These are phyloP conservation scores for Nothophytophthora sp. DNA, from an alignment of 352 stramenopile genomes.

Conservation along the genomic window DNA sequence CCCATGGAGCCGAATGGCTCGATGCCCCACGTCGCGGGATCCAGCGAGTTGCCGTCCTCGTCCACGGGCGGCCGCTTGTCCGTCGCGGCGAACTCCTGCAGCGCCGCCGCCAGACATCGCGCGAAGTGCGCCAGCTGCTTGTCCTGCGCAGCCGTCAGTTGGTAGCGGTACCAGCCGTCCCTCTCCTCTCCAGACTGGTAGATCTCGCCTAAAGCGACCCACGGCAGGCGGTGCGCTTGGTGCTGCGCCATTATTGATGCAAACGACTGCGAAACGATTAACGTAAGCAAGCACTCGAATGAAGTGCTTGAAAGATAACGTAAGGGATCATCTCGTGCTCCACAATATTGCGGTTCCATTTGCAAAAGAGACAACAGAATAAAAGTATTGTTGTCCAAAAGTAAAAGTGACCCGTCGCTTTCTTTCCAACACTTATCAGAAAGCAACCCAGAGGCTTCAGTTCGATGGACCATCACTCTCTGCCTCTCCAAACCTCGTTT, in stretches of 20 bases:
- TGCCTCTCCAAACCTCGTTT: too few relatives aligned
- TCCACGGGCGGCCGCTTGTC: constrained; percentile 18
- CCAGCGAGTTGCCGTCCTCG: constrained; percentile 21
- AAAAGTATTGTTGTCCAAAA: too few relatives aligned
- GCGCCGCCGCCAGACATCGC: constrained; percentile 18
- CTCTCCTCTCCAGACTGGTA: background rate
- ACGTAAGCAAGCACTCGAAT: too few relatives aligned
- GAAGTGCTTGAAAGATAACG: too few relatives aligned
- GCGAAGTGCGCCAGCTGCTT: constrained; percentile 31
- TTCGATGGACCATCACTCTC: too few relatives aligned
- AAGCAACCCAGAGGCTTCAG: too few relatives aligned
- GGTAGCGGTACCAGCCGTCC: constrained; percentile 7
- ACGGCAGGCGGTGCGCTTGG: constrained; percentile 30
- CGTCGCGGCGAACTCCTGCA: constrained; percentile 25
- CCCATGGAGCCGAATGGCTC: background rate
- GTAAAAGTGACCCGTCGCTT: too few relatives aligned
- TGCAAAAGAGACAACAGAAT: too few relatives aligned
- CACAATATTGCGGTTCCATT: too few relatives aligned
- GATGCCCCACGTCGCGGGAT: constrained; percentile 25
- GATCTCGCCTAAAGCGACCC: constrained; percentile 21
- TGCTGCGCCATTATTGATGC: constrained; percentile 38
- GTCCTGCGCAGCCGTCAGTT: constrained; percentile 7
- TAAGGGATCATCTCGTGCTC: too few relatives aligned
- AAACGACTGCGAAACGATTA: too few relatives aligned
- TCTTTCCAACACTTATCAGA: too few relatives aligned